A percentile compares a stretch with the other conserved stretches of the same genome.
These are phyloP conservation scores for Tagetes patula DNA, from an alignment of 129 eudicot species.

Conservation along the genomic window DNA sequence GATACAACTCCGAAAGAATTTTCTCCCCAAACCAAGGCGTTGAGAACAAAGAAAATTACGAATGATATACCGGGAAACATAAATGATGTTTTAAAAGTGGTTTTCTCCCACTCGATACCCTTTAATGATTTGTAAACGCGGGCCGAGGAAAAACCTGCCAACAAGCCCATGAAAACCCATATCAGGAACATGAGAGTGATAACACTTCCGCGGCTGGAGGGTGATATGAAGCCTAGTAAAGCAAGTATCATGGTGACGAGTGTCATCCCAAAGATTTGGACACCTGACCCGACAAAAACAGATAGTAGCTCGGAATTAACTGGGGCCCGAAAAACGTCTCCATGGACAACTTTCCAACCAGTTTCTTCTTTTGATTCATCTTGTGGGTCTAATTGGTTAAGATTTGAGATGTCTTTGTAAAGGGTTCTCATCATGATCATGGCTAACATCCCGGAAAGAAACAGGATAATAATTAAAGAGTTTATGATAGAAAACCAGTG, in stretches of 20 bases:
- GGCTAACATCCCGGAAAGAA: slow-evolving; percentile 84
- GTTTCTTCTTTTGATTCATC: slow-evolving; percentile 48
- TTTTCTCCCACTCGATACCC: slow-evolving; percentile 48
- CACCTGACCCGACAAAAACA: slow-evolving; percentile 73
- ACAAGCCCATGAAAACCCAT: slow-evolving; percentile 45
- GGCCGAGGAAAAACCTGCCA: slow-evolving; percentile 41
- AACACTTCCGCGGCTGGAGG: slow-evolving; percentile 70
- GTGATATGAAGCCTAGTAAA: slow-evolving; percentile 70
- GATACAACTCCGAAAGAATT: slow-evolving; percentile 73
- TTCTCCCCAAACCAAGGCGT: slow-evolving; percentile 77
- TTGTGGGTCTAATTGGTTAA: slow-evolving; percentile 65
- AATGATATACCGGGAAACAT: slow-evolving; percentile 79
- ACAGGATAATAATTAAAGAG: slow-evolving; percentile 75
- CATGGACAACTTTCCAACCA: slow-evolving; percentile 85
- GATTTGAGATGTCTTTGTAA: slow-evolving; percentile 70
- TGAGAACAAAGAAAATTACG: slow-evolving; percentile 58
- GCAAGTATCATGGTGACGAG: slow-evolving; percentile 82
- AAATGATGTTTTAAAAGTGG: slow-evolving; percentile 43
- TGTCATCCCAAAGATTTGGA: slow-evolving; percentile 76
- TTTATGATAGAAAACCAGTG: slow-evolving; percentile 88
- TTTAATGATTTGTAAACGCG: slow-evolving; percentile 55
- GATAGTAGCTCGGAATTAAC: slow-evolving; percentile 56
- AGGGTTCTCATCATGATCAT: slow-evolving; percentile 88
- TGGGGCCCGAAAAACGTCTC: slow-evolving; percentile 77
- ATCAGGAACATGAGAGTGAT: slow-evolving; percentile 44